Evolutionary conservation across 2,329 filamentous ascomycete genomes (phyloP), one percentile per base, ranked within the genome.

Genomic region (Cladophialophora yegresii): DNA sequence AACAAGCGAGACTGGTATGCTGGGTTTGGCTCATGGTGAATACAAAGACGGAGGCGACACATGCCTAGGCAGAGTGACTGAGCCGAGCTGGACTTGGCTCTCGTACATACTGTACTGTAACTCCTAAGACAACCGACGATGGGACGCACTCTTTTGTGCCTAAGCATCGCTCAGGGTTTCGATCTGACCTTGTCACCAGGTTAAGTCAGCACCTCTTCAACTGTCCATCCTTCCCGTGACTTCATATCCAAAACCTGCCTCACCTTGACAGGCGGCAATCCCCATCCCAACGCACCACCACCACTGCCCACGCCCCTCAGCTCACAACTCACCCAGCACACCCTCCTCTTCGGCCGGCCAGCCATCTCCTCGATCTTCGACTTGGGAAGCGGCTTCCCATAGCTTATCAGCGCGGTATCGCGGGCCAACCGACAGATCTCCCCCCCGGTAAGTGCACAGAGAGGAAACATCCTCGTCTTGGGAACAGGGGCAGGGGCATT

Each of bases 331-430:
- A 96, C 90, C 85, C 90, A 96, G 71, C 90, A 92, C 77, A 95
- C 89, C 55, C 93, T 84, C 67, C 79, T 78, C 71, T 81, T 82
- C 50, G 75, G 78, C 55, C 77, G 75, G 0, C 79, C 81, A 10
- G 76, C 78, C 54, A 81, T 77, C 47, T 78, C 76, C 67, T 83
- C 81, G 20, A 91, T 84, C 80, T 96, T 93, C 13, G 90, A 85
- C 80, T 95, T 93, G 71, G 95, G 95, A 74, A 97, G 88, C 0
- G 95, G 93, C 80, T 98, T 98, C 3, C 92, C 91, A 70, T 93
- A 92, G 43, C 85, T 85, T 23, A 98, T 76, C 60, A 99, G 79
- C 55, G 92, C 91, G 12, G 95, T 98, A 0, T 90, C 91, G 74
- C 92, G 89, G 4, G 92, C 91, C 61, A 98, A 81, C 1, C 86